Evolutionary conservation across 192 early-diverging fungal genomes (phyloP).

Genomic region (Geranomyces variabilis): DNA sequence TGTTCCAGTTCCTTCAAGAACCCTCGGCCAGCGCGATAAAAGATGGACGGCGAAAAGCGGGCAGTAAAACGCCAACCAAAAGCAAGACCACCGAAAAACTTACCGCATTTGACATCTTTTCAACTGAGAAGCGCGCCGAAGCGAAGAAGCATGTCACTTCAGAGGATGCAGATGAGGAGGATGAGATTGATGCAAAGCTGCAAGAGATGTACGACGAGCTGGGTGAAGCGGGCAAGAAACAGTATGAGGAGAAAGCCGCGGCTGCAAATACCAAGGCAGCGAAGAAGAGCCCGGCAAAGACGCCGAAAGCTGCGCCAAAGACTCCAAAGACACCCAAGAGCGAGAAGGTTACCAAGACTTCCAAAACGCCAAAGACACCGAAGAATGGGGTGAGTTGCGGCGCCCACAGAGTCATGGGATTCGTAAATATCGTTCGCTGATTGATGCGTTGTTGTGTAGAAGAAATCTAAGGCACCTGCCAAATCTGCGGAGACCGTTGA

Average conservation of each 20-base stretch:
- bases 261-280: neutral
- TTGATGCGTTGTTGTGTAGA: neutral
- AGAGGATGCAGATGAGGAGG: conserved; percentile 9
- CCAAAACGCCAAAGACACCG: conserved; percentile 5
- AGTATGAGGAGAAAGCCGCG: conserved; percentile 26
- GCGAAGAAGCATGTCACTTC: no score
- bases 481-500: neutral
- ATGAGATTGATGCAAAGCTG: conserved; percentile 13
- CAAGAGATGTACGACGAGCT: conserved; percentile 14
- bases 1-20: conserved; percentile 28
- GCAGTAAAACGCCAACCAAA: conserved; percentile 3
- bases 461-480: neutral
- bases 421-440: neutral
- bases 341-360: conserved; percentile 2
- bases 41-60: neutral
- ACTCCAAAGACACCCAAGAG: neutral
- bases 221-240: conserved; percentile 15
- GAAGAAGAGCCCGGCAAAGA: neutral
- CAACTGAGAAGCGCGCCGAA: conserved; percentile 10
- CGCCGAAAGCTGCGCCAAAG: neutral
- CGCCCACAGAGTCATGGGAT: neutral
- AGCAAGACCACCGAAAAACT: neutral
- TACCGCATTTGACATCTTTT: conserved; percentile 25
- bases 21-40: conserved; percentile 16
- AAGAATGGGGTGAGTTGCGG: conserved; percentile 6